A percentile compares a stretch with the other conserved stretches of the same genome.
phyloP scores from a whole-genome alignment of 2,329 filamentous ascomycete genomes.

The Curvularia hawaiiensis region DNA sequence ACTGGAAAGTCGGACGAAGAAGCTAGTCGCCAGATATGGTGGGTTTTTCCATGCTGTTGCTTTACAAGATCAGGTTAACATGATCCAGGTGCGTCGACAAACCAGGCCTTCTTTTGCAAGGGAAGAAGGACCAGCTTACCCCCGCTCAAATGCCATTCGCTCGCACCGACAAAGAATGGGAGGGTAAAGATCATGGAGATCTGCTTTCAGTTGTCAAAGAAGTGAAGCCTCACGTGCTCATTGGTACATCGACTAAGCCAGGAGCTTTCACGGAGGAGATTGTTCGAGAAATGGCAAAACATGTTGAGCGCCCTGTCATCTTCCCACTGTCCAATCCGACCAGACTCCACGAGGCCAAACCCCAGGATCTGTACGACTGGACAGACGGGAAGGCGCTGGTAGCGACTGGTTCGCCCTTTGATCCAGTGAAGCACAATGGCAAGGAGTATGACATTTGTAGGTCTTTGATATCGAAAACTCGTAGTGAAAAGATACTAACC shows the following conservation, averaged over 20 bases:
- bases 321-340: conserved; percentile 89
- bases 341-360: conserved; percentile 79
- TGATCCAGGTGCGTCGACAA: conserved; percentile 75
- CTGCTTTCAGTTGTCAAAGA: conserved; percentile 71
- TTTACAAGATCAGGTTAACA: conserved; percentile 15
- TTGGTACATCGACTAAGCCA: conserved; percentile 82
- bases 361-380: conserved; percentile 77
- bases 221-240: conserved; percentile 78
- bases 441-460: conserved; percentile 60
- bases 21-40: conserved; percentile 82
- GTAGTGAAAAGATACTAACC: no score
- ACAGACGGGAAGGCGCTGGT: conserved; percentile 77
- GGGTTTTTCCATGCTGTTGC: conserved; percentile 8
- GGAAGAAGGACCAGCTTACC: conserved; percentile 65
- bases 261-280: conserved; percentile 76
- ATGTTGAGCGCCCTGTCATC: conserved; percentile 80
- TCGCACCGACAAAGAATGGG: conserved; percentile 68
- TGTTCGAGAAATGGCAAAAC: conserved; percentile 74
- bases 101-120: conserved; percentile 72
- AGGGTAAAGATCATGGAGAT: conserved; percentile 59
- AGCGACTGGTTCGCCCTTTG: conserved; percentile 83
- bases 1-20: conserved; percentile 70
- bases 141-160: conserved; percentile 71
- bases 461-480: conserved; percentile 15
- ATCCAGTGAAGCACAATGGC: conserved; percentile 67